Evolutionary conservation across 2,329 filamentous ascomycete genomes (phyloP).

Genomic region (Cryphonectria radicalis): DNA sequence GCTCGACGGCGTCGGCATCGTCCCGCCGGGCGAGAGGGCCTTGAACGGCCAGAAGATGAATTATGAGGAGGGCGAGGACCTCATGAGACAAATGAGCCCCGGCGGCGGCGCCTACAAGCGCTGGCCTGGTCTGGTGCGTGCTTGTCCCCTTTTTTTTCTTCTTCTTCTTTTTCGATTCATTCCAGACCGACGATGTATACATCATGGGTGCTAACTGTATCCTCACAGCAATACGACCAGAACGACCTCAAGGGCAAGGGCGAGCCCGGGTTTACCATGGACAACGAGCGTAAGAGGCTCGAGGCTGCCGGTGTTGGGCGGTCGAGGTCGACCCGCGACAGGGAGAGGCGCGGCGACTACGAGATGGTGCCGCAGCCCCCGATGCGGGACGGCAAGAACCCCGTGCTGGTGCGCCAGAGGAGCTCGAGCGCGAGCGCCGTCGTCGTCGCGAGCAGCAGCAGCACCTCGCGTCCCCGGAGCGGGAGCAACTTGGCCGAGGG

Average conservation of each 20-base stretch:
- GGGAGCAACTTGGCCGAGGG: constrained; percentile 54
- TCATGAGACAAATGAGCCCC: constrained; percentile 75
- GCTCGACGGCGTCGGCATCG: constrained; percentile 75
- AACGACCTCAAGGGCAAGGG: constrained; percentile 84
- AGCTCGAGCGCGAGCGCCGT: constrained; percentile 46
- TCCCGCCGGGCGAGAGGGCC: constrained; percentile 76
- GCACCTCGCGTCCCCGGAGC: constrained; percentile 41
- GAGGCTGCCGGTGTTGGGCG: constrained; percentile 42
- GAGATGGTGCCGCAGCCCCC: constrained; percentile 51
- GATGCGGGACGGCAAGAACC: constrained; percentile 29
- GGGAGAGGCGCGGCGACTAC: constrained; percentile 44
- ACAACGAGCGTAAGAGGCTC: constrained; percentile 67
- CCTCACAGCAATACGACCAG: constrained; percentile 65
- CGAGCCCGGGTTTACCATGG: constrained; percentile 74
- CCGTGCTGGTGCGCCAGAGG: constrained; percentile 44
- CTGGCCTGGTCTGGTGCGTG: constrained; percentile 72
- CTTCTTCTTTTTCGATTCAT: too few species aligned
- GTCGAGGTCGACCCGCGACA: constrained; percentile 33
- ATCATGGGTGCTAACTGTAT: constrained; percentile 2
- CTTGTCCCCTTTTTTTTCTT: background rate
- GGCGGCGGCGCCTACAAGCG: constrained; percentile 77
- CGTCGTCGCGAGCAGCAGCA: constrained; percentile 31
- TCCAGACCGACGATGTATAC: background rate
- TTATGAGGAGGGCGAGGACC: constrained; percentile 84
- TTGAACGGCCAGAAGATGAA: constrained; percentile 70